Conservation (phyloP, 352 stramenopile genomes). For the Phytophthora cryptogea region DNA sequence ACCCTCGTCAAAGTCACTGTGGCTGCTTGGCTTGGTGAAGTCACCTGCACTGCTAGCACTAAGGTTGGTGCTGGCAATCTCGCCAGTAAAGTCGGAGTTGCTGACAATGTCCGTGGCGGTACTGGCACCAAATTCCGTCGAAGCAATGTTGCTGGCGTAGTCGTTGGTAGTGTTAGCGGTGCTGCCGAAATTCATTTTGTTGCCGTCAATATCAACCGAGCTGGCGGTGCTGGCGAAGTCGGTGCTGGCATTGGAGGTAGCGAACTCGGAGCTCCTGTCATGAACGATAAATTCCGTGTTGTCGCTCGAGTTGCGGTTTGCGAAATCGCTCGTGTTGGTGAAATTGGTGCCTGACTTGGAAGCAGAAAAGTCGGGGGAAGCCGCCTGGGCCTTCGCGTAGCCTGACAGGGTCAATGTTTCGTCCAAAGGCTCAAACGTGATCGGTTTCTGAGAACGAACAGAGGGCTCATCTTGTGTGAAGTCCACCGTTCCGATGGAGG, state of each 20-base stretch:
- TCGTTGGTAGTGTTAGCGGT: conserved; percentile 21
- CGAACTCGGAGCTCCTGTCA: conserved; percentile 31
- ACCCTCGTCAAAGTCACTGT: conserved; percentile 26
- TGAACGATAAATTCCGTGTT: conserved; percentile 37
- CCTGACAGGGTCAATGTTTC: conserved; percentile 44
- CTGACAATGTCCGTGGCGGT: background rate
- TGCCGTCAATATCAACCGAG: conserved; percentile 38
- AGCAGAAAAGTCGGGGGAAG: conserved; percentile 3
- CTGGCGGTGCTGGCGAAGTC: conserved; percentile 39
- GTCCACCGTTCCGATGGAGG: conserved; percentile 64
- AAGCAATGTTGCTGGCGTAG: conserved; percentile 7
- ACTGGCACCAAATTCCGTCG: conserved; percentile 20
- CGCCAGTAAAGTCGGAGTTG: conserved; percentile 12
- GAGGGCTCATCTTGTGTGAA: conserved; percentile 48
- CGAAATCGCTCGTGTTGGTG: conserved; percentile 15
- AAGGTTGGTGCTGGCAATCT: conserved; percentile 17
- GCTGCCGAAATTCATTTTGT: conserved; percentile 30
- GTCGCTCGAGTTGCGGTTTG: conserved; percentile 32
- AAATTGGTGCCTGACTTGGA: conserved; percentile 4
- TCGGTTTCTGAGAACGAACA: conserved; percentile 30
- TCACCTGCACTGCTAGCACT: conserved; percentile 21
- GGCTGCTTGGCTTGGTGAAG: conserved; percentile 20
- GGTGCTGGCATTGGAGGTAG: conserved; percentile 25
- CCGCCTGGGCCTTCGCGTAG: conserved; percentile 19
- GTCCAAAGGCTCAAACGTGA: conserved; percentile 38